phyloP scores from a whole-genome alignment of 2,329 filamentous ascomycete species.

The Endoconidiophora polonica region DNA sequence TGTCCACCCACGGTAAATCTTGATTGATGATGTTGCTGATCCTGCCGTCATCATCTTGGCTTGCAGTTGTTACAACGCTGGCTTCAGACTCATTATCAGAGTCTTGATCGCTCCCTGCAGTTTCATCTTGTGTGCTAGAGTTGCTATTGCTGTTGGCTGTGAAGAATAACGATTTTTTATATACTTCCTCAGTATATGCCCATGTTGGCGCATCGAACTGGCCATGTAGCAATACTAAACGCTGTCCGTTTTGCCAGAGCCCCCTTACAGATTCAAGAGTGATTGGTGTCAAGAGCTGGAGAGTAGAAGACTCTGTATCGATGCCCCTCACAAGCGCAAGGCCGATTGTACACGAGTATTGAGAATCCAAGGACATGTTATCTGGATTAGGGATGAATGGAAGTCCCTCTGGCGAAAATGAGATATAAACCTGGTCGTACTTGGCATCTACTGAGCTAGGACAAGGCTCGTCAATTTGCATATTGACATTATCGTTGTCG shows the following conservation, averaged over 20 bases:
- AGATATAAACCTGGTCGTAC: constrained; percentile 14
- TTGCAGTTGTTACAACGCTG: constrained; percentile 20
- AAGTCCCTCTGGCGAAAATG: constrained; percentile 34
- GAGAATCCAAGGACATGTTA: constrained; percentile 41
- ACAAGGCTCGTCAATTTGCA: constrained; percentile 13
- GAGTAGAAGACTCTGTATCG: constrained; percentile 31
- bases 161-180: constrained; percentile 21
- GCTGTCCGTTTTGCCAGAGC: constrained; percentile 25
- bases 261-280: constrained; percentile 23
- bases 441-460: constrained; percentile 1
- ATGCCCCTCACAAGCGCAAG: constrained; percentile 55
- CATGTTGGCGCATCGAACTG: constrained; percentile 52
- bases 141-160: constrained; percentile 2
- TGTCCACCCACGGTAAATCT: constrained; percentile 42
- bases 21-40: constrained; percentile 15
- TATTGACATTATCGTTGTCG: constrained; percentile 12
- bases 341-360: constrained; percentile 41
- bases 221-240: constrained; percentile 48
- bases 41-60: constrained; percentile 8
- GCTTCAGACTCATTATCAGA: constrained; percentile 19
- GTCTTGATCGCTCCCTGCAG: constrained; percentile 18
- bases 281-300: constrained; percentile 53
- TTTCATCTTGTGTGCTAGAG: constrained; percentile 8
- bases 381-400: constrained; percentile 43
- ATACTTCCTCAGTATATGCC: constrained; percentile 50